Evolutionary conservation across 306 rosid genomes (phyloP).

Genomic region (Lablab purpureus): DNA sequence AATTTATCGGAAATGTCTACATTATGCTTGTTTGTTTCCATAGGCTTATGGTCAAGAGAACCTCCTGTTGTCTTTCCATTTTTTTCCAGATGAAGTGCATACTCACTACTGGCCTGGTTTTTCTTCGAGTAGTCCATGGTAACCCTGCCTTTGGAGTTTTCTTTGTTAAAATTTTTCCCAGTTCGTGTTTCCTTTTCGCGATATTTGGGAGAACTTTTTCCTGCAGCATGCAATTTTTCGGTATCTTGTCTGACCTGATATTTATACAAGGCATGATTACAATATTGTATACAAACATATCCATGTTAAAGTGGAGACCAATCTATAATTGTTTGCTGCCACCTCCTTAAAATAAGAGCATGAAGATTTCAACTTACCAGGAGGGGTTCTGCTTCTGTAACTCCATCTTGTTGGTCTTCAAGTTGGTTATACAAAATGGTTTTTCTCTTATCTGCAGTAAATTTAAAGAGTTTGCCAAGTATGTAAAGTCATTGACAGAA

Average conservation of each 20-base stretch:
- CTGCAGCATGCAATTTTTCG: constrained; percentile 37
- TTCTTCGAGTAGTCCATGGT: neutral
- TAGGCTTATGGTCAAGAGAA: constrained; percentile 25
- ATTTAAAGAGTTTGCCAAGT: constrained; percentile 29
- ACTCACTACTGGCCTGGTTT: constrained; percentile 26
- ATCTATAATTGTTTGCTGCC: constrained; percentile 12
- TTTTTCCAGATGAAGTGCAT: constrained; percentile 44
- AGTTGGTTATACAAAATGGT: constrained; percentile 32
- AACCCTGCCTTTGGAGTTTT: constrained; percentile 27
- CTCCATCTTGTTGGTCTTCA: constrained; percentile 43
- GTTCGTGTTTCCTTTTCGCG: constrained; percentile 33
- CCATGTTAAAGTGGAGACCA: neutral
- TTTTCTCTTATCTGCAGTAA: constrained; percentile 52
- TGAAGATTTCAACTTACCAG: constrained; percentile 53
- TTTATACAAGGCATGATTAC: constrained; percentile 16
- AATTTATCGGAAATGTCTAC: constrained; percentile 46
- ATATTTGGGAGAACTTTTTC: constrained; percentile 46
- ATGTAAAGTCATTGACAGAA: constrained; percentile 11
- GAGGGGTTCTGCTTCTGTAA: constrained; percentile 54
- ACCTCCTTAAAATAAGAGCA: constrained; percentile 13
- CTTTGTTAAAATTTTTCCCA: constrained; percentile 43
- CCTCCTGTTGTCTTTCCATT: constrained; percentile 42
- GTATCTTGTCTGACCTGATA: constrained; percentile 52
- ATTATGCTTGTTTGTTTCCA: constrained; percentile 38
- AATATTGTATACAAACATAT: constrained; percentile 33